Conservation (phyloP, 805 yeast species). For the Cyberlindnera petersonii region DNA sequence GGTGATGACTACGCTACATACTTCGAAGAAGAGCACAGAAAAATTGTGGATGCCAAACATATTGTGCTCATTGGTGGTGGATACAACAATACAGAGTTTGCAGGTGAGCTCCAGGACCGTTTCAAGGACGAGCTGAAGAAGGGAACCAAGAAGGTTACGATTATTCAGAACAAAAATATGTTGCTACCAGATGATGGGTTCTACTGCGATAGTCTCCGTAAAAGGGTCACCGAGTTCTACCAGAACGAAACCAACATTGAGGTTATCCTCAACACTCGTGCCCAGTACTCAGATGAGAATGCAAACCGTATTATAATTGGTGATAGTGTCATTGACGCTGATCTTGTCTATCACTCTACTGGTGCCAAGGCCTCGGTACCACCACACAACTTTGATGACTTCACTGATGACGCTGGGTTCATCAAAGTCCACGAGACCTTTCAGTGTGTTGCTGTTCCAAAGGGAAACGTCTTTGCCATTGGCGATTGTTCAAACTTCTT, state of each 20-base stretch:
- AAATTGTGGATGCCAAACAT: slow-evolving; percentile 19
- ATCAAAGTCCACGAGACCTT: slow-evolving; percentile 24
- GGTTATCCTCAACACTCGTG: slow-evolving; percentile 16
- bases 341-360: slow-evolving; percentile 15
- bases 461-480: slow-evolving; percentile 30
- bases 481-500: slow-evolving; percentile 31
- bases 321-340: slow-evolving; percentile 17
- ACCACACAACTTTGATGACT: slow-evolving; percentile 9
- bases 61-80: slow-evolving; percentile 33
- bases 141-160: slow-evolving; percentile 17
- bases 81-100: slow-evolving; percentile 29
- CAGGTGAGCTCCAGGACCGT: slow-evolving; percentile 30
- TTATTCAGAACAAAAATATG: slow-evolving; percentile 15
- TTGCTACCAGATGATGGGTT: slow-evolving; percentile 15
- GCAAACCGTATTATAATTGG: slow-evolving; percentile 4
- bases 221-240: slow-evolving; percentile 18
- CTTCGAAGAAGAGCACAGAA: slow-evolving; percentile 13
- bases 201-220: slow-evolving; percentile 16
- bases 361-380: slow-evolving; percentile 27
- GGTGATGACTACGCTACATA: slow-evolving; percentile 17
- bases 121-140: slow-evolving; percentile 18
- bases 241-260: slow-evolving; percentile 17
- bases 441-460: slow-evolving; percentile 17
- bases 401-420: slow-evolving; percentile 18
- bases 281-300: neutral